Conservation (phyloP, 495 filamentous ascomycete species). For the Penicillium soppii region DNA sequence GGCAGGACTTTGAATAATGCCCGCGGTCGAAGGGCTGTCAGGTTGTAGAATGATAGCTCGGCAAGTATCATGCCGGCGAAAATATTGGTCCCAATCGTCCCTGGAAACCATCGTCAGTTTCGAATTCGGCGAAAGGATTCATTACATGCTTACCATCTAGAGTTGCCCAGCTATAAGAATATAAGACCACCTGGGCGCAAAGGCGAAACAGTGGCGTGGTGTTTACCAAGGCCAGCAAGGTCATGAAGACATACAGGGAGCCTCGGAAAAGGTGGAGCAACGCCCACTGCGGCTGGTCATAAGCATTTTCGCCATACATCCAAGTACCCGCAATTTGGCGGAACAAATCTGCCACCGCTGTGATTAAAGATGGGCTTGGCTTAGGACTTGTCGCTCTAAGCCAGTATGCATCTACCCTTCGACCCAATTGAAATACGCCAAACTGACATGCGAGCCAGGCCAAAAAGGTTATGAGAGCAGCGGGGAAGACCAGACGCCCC, state of each 20-base stretch:
- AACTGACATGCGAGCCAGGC: slow-evolving; percentile 11
- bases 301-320: slow-evolving; percentile 11
- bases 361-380: slow-evolving; percentile 1
- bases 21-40: background rate
- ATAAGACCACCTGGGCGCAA: slow-evolving; percentile 6
- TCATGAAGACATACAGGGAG: slow-evolving; percentile 13
- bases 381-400: slow-evolving; percentile 6
- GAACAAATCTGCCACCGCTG: slow-evolving; percentile 3
- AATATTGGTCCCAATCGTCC: slow-evolving; percentile 7
- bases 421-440: slow-evolving; percentile 8
- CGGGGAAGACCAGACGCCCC: slow-evolving; percentile 12
- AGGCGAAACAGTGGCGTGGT: slow-evolving; percentile 11
- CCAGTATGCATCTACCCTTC: slow-evolving; percentile 12
- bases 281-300: slow-evolving; percentile 15
- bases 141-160: slow-evolving; percentile 1
- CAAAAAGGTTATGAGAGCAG: slow-evolving; percentile 1
- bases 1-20: background rate
- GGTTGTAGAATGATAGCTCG: slow-evolving; percentile 9
- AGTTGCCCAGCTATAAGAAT: slow-evolving; percentile 6
- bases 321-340: slow-evolving; percentile 3
- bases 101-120: background rate
- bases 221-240: slow-evolving; percentile 9
- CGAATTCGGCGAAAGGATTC: background rate
- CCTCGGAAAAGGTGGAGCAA: slow-evolving; percentile 9
- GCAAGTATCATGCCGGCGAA: slow-evolving; percentile 16